phyloP scores from a whole-genome alignment of 179 eudicot genomes.

The Patellifolia procumbens region DNA sequence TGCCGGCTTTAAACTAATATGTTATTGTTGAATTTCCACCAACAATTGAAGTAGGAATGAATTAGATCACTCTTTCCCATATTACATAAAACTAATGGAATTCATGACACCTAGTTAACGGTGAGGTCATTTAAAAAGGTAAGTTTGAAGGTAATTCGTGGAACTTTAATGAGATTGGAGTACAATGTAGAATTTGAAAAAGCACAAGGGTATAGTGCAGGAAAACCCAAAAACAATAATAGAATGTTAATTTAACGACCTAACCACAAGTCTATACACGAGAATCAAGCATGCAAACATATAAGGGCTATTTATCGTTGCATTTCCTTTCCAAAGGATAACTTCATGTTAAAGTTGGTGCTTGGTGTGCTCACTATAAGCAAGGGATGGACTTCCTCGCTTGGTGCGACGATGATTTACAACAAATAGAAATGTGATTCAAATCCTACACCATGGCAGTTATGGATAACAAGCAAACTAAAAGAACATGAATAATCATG shows the following conservation, averaged over 20 bases:
- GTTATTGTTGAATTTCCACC: no score
- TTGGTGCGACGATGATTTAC: neutral
- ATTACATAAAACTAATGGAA: no score
- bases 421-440: neutral
- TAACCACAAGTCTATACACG: neutral
- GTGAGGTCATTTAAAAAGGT: no score
- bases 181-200: no score
- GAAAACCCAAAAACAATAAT: neutral
- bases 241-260: neutral
- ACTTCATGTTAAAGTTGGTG: neutral
- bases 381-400: neutral
- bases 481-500: neutral
- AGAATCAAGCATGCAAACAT: neutral
- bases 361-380: no score
- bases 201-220: no score
- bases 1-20: no score
- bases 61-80: no score
- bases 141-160: no score
- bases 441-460: neutral
- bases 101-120: no score
- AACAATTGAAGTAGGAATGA: no score
- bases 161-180: no score
- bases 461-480: neutral
- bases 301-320: neutral
- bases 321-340: neutral